Percentiles rank a stretch among this genome's conserved stretches.
Conservation (phyloP, 78 protist genomes). For the Dictyostelium intermedium region DNA sequence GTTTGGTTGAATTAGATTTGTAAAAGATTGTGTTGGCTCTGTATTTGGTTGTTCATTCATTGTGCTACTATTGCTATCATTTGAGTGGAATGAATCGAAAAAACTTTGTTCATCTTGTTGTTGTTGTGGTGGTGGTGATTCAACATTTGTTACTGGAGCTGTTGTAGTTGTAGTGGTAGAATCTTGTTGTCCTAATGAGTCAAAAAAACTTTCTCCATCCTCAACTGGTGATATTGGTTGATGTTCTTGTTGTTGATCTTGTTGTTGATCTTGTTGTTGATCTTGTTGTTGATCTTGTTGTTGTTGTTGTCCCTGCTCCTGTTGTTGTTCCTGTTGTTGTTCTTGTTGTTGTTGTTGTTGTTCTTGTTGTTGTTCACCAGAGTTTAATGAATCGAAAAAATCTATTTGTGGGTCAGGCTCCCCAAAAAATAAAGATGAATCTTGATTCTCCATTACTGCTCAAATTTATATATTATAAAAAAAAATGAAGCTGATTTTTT, state of each 20-base stretch:
- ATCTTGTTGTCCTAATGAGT: neutral
- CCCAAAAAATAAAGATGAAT: neutral
- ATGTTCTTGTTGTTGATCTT: neutral
- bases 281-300: neutral
- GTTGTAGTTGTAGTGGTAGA: neutral
- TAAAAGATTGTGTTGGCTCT: neutral
- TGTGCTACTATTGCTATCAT: neutral
- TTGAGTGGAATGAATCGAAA: neutral
- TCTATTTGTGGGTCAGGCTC: neutral
- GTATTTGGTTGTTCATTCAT: neutral
- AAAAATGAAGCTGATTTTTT: neutral
- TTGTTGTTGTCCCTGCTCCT: neutral
- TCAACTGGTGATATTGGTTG: neutral
- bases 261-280: neutral
- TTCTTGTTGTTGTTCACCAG: neutral
- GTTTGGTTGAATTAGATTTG: neutral
- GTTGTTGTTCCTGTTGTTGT: neutral
- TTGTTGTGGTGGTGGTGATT: neutral
- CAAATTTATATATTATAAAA: neutral
- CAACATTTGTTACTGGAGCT: neutral
- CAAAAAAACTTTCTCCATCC: slow-evolving; percentile 20
- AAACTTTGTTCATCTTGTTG: neutral
- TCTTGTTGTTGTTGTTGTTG: neutral
- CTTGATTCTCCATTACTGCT: slow-evolving; percentile 18
- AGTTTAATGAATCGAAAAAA: slow-evolving; percentile 34